Percentiles rank a stretch among this genome's conserved stretches.
Evolutionary conservation across 371 early-diverging fungal genomes (phyloP).

Genomic region (Cladochytrium tenue): DNA sequence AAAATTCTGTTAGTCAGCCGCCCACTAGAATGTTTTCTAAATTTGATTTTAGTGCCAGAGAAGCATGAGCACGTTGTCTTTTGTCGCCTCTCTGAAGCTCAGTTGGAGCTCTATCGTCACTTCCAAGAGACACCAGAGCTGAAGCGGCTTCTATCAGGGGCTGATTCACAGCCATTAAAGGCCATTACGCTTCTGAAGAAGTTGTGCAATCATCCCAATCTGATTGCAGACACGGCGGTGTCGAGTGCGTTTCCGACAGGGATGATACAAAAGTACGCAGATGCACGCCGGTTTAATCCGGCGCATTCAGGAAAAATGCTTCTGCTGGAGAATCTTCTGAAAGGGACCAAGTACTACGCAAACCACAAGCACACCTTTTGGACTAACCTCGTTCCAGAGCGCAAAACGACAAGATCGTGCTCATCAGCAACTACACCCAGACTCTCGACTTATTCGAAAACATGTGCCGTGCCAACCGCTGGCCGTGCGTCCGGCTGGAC

Average conservation of each 20-base stretch:
- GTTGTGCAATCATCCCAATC: constrained; percentile 89
- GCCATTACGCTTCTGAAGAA: constrained; percentile 92
- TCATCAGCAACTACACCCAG: constrained; percentile 96
- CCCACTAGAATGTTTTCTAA: neutral
- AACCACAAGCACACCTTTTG: neutral
- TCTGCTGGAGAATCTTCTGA: constrained; percentile 69
- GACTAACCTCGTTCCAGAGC: constrained; percentile 41
- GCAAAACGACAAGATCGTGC: constrained; percentile 88
- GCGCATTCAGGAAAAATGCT: constrained; percentile 85
- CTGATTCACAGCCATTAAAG: constrained; percentile 64
- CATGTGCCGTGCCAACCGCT: constrained; percentile 75
- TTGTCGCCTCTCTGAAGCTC: constrained; percentile 77
- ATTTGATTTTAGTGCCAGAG: constrained; percentile 68
- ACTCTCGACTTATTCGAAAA: constrained; percentile 93
- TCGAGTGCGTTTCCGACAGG: neutral
- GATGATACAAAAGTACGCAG: too few relatives aligned
- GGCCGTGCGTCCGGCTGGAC: constrained; percentile 84
- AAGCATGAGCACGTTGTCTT: constrained; percentile 98
- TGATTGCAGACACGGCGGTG: constrained; percentile 45
- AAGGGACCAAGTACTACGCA: constrained; percentile 49
- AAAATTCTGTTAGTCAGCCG: constrained; percentile 77
- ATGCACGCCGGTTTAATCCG: too few relatives aligned
- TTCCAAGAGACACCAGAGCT: constrained; percentile 80
- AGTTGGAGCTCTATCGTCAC: constrained; percentile 77
- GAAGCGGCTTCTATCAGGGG: constrained; percentile 52